Base-by-base conservation (phyloP, 345 rosid species). In the Melaleuca alternifolia region DNA sequence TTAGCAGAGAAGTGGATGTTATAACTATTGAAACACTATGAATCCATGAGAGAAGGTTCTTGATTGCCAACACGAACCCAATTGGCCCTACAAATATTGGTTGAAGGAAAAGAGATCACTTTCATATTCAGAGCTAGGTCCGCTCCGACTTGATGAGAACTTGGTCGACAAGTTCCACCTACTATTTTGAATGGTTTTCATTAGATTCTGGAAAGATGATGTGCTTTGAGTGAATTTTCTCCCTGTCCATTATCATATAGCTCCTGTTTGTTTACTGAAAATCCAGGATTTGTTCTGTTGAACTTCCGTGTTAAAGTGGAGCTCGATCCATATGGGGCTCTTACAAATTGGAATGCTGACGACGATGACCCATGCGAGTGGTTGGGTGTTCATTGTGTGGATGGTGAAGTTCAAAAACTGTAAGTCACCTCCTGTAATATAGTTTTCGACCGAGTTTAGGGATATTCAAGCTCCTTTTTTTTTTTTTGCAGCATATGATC, bases 381-480 rank as follows among this genome's bases (percentile, higher is more conserved):
- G 99, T 90, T 88, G 26, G 97, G 98, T 50, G 92, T 97, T 75
- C 92, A 89, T 10, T 97, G 99, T 88, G 93, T 89, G 62, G 91
- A 91, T 57, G 92, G 92, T 86, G 88, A 93, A 90, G 99, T 96
- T 88, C 91, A 92, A n/a, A 92, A 88, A 88, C 90, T 97, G 99
- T 97, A 93, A 93, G 99, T 94, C 33, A 82, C 85, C 11, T 4
- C 33, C 82, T 51, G 85, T 41, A 50, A 26, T 71, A n/a, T 50
- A 48, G 52, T 57, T 57, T 14, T 81, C 33, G 7, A n/a, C 56
- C 15, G 23, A 79, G 76, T 18, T 44, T 83, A 46, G 44, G 37
- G 79, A 26, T 20, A 24, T 9, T 5, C 50, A 54, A 54, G 30
- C 61, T 37, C 1, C 2, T 23, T 61, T 46, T 59, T 62, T 51